Percentiles rank a stretch among this genome's conserved stretches.
Evolutionary conservation across 345 rosid species (phyloP).

Genomic region (Boechera divaricarpa): DNA sequence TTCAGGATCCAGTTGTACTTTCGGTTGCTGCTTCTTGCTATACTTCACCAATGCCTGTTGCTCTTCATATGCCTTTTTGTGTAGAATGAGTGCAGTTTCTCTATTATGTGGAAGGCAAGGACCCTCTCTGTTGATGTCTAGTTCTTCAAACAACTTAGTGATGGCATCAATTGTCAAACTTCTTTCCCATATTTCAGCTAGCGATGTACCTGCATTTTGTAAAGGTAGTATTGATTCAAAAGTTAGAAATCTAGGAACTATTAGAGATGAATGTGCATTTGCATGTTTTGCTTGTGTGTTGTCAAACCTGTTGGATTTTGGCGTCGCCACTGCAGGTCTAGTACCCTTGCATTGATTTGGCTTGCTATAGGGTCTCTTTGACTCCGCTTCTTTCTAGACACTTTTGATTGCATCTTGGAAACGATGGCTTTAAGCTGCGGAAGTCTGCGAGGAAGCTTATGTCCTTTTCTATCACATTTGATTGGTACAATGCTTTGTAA

Average conservation of each 20-base stretch:
- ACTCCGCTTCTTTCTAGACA: slow-evolving; percentile 61
- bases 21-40: slow-evolving; percentile 53
- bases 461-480: slow-evolving; percentile 34
- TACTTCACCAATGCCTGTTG: slow-evolving; percentile 45
- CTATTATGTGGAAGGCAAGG: slow-evolving; percentile 21
- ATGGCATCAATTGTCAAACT: slow-evolving; percentile 48
- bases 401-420: slow-evolving; percentile 40
- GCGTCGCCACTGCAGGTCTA: slow-evolving; percentile 29
- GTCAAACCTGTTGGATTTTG: slow-evolving; percentile 38
- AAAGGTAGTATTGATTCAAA: neutral
- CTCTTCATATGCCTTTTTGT: slow-evolving; percentile 38
- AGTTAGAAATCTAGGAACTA: neutral
- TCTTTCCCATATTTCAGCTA: slow-evolving; percentile 44
- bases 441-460: neutral
- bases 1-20: slow-evolving; percentile 77
- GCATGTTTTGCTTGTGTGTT: neutral
- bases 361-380: slow-evolving; percentile 42
- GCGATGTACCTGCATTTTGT: slow-evolving; percentile 52
- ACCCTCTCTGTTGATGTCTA: slow-evolving; percentile 54
- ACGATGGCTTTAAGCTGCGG: neutral
- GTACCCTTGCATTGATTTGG: slow-evolving; percentile 24
- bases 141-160: slow-evolving; percentile 47
- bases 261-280: neutral
- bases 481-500: slow-evolving; percentile 30
- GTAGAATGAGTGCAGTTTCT: slow-evolving; percentile 62